Percentiles rank a stretch among this genome's conserved stretches.
Conservation (phyloP, 768 basidiomycete species). For the Amylocystis lapponica region DNA sequence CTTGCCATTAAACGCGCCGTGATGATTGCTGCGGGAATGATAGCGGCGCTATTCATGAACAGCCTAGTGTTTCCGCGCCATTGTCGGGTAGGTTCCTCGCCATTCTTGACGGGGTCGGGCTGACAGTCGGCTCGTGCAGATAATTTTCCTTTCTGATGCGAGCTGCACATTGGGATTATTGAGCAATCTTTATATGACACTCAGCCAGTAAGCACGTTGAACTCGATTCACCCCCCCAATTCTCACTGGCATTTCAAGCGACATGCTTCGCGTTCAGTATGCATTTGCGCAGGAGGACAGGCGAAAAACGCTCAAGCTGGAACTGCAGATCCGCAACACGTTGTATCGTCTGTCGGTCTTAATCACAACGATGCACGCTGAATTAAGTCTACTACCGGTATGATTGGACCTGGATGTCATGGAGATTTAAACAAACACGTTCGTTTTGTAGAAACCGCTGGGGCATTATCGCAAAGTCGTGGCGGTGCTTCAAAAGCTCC, state of each 20-base stretch:
- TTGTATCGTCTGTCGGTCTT: slow-evolving; percentile 34
- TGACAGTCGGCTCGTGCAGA: slow-evolving; percentile 19
- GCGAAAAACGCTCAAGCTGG: slow-evolving; percentile 33
- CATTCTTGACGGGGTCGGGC: background rate
- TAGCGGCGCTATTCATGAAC: slow-evolving; percentile 39
- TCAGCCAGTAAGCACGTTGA: slow-evolving; percentile 32
- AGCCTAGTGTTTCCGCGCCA: slow-evolving; percentile 42
- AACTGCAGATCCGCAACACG: slow-evolving; percentile 36
- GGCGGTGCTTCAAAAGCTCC: slow-evolving; percentile 31
- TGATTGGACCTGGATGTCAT: slow-evolving; percentile 9
- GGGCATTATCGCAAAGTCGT: slow-evolving; percentile 35
- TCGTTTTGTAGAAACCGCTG: slow-evolving; percentile 42
- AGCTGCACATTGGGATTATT: slow-evolving; percentile 33
- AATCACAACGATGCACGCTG: slow-evolving; percentile 38
- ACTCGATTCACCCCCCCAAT: background rate
- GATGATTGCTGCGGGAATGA: slow-evolving; percentile 40
- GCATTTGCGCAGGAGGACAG: slow-evolving; percentile 22
- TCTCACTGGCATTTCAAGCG: slow-evolving; percentile 19
- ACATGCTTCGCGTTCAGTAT: slow-evolving; percentile 28
- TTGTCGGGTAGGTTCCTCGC: slow-evolving; percentile 33
- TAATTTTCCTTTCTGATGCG: slow-evolving; percentile 36
- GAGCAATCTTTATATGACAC: slow-evolving; percentile 38
- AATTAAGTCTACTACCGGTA: slow-evolving; percentile 43
- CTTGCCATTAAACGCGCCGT: slow-evolving; percentile 34
- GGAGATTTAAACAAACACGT: background rate